Evolutionary conservation across 345 rosid genomes (phyloP).

Genomic region (Pistacia integerrima): DNA sequence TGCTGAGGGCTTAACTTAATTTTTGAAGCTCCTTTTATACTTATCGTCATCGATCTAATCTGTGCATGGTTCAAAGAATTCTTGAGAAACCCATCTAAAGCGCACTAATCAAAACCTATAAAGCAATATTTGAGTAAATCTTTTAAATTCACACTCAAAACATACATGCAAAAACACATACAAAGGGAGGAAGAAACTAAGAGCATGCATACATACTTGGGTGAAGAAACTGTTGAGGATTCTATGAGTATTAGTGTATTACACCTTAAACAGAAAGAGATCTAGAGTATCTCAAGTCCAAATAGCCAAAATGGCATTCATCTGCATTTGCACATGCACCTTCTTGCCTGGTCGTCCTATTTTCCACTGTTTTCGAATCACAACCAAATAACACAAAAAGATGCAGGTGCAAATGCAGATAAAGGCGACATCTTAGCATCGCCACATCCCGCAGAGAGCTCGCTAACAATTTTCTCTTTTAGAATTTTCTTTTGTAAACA

Average conservation of each 20-base stretch:
- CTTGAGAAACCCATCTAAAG: background rate
- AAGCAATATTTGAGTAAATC: background rate
- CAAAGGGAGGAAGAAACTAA: background rate
- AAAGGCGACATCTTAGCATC: conserved; percentile 24
- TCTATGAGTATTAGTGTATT: background rate
- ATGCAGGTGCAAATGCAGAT: conserved; percentile 47
- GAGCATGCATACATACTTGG: no score
- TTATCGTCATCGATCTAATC: background rate
- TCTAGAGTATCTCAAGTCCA: background rate
- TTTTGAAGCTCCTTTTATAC: background rate
- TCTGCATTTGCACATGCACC: conserved; percentile 37
- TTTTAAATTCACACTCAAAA: no score
- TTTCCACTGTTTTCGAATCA: background rate
- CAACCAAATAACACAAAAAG: conserved; percentile 7
- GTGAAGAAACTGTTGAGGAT: no score
- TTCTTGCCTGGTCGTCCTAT: background rate
- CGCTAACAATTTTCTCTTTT: no score
- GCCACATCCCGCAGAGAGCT: background rate
- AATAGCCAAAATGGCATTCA: conserved; percentile 27
- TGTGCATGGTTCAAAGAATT: background rate
- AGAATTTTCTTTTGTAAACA: background rate
- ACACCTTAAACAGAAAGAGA: background rate
- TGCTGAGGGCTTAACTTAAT: background rate
- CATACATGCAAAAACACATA: background rate
- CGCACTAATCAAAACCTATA: background rate